These are phyloP conservation scores for Talaromyces adpressus DNA, from an alignment of 495 filamentous ascomycete species.

Conservation along the genomic window DNA sequence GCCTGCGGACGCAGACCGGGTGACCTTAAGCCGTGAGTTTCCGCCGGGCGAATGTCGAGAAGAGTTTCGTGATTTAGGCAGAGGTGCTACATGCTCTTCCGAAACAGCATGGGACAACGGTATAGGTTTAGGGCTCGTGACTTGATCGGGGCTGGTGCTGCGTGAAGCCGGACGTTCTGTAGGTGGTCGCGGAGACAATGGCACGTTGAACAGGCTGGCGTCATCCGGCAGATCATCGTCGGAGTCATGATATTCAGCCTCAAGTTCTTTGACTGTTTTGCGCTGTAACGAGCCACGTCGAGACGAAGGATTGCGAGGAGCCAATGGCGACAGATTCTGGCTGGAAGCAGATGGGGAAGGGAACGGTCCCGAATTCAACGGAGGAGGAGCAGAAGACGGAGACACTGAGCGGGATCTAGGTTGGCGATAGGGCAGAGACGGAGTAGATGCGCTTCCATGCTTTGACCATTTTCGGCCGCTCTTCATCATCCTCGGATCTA, in stretches of 20 bases:
- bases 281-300: constrained; percentile 65
- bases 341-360: constrained; percentile 24
- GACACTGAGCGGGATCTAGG: constrained; percentile 13
- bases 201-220: constrained; percentile 86
- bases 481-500: constrained; percentile 8
- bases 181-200: constrained; percentile 78
- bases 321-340: constrained; percentile 31
- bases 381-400: constrained; percentile 9
- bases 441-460: background rate
- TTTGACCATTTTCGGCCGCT: background rate
- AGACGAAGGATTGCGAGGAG: constrained; percentile 16
- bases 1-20: constrained; percentile 39
- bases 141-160: constrained; percentile 48
- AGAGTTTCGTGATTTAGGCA: constrained; percentile 18
- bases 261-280: constrained; percentile 73
- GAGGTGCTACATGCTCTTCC: constrained; percentile 11
- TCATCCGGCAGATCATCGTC: constrained; percentile 94
- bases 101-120: constrained; percentile 36
- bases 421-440: background rate
- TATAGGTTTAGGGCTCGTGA: constrained; percentile 32
- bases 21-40: constrained; percentile 8
- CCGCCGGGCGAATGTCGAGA: constrained; percentile 17
- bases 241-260: constrained; percentile 79
- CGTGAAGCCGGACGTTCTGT: constrained; percentile 53
- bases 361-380: constrained; percentile 15